Evolutionary conservation across 2,329 filamentous ascomycete genomes (phyloP), one percentile per base, ranked within the genome.

Genomic region (Fusarium odoratissimum): DNA sequence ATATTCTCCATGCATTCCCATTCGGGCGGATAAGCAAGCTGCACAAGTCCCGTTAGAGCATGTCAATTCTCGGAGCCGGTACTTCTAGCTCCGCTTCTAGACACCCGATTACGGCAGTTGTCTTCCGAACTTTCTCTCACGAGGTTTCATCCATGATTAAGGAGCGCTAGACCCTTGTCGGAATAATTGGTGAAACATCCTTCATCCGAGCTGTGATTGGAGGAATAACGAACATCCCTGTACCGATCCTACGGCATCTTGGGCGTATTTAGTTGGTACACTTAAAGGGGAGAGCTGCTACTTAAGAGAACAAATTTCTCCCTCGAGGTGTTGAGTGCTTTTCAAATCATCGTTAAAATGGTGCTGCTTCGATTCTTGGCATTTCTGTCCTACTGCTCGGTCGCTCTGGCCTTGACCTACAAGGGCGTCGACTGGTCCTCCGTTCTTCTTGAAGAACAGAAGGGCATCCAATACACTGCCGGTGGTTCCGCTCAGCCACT

Each of bases 401-500:
- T 71, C 58, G 78, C 78, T 11, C 68, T 80, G 5, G 84, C 88
- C 31, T 84, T 93, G 7, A 87, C 86, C 4, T 91, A 91, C 80
- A 89, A 87, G 71, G 91, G 92, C 13, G 90, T 89, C 7, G 91
- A 94, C 81, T 93, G 91, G 86, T 93, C 91, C 3, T 94, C 92
- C 0, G 85, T 91, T 2, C 79, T 87, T 1, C 80, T 93, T 11
- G 88, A 92, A 75, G 91, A 94, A 77, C 82, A 84, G 5, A 84
- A 87, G 0, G 91, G 91, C 3, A 86, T 89, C 69, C 82, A 82
- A 1, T 94, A 92, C 84, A 91, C 89, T 72, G 88, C 86, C 54
- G 79, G 84, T 0, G 91, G 91, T 41, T 80, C 82, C 4, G 80
- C 82, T 0, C 83, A 89, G 64, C 80, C 89, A 0, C 83, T 94